Conservation (phyloP, 768 basidiomycete species). For the Tephrocybe rancida region DNA sequence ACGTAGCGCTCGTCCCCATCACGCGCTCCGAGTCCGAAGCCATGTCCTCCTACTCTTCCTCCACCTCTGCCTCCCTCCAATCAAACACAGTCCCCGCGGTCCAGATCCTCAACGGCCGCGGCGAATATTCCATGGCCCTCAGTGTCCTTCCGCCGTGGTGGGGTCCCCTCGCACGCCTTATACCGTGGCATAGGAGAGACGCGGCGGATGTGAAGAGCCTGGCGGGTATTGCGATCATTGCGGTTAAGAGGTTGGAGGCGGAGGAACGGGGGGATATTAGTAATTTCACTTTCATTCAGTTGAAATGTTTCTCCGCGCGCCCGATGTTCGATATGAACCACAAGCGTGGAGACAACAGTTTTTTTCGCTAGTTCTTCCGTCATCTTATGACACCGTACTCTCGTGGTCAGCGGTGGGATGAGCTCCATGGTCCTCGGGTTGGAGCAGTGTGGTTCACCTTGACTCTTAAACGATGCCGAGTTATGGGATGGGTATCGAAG, state of each 20-base stretch:
- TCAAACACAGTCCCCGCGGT: constrained; percentile 86
- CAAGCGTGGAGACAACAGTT: too few relatives aligned
- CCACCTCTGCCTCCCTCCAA: constrained; percentile 27
- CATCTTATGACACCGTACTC: too few relatives aligned
- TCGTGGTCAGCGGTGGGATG: too few relatives aligned
- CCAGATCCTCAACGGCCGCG: constrained; percentile 84
- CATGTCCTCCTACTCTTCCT: constrained; percentile 57
- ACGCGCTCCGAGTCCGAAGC: constrained; percentile 51
- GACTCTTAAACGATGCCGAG: too few relatives aligned
- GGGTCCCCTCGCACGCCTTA: constrained; percentile 61
- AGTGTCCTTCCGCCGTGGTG: constrained; percentile 75
- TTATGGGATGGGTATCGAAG: too few relatives aligned
- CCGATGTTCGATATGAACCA: too few relatives aligned
- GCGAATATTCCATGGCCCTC: constrained; percentile 84
- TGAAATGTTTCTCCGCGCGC: too few relatives aligned
- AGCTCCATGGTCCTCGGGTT: too few relatives aligned
- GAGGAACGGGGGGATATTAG: constrained; percentile 38
- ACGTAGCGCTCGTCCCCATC: constrained; percentile 72
- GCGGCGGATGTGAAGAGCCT: constrained; percentile 67
- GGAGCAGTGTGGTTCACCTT: too few relatives aligned
- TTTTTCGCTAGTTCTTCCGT: too few relatives aligned
- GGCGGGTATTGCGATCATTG: constrained; percentile 79
- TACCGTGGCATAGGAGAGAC: constrained; percentile 82
- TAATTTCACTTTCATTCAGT: too few relatives aligned
- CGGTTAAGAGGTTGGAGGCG: constrained; percentile 75